Evolutionary conservation across 116 monocot species (phyloP).

Genomic region (Dioscorea cayenensis): DNA sequence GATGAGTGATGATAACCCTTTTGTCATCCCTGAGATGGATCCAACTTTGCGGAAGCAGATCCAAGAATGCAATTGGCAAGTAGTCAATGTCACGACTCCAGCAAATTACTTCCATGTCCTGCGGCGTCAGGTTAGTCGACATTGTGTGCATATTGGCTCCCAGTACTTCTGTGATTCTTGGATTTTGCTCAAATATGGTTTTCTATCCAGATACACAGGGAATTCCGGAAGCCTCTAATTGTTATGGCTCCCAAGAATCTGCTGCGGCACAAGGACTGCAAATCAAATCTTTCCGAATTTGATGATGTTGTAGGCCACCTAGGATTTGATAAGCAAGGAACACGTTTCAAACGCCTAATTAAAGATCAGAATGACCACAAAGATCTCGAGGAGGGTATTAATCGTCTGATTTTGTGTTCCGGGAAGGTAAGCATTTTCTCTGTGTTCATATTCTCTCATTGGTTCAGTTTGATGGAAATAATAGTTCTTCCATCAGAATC

Average conservation of each 20-base stretch:
- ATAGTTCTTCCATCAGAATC: not conserved
- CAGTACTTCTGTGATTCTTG: not conserved
- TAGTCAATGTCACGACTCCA: not conserved
- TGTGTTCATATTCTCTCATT: not conserved
- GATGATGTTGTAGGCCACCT: constrained; percentile 1
- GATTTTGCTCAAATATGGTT: not conserved
- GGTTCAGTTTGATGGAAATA: not conserved
- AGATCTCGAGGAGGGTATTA: constrained; percentile 1
- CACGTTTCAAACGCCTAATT: not conserved
- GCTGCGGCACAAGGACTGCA: not conserved
- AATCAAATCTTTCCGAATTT: not conserved
- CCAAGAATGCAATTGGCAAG: constrained; percentile 1
- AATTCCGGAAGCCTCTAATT: not conserved
- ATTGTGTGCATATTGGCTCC: not conserved
- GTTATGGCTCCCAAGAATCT: constrained; percentile 1
- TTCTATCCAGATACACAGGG: not conserved
- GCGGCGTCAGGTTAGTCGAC: not conserved
- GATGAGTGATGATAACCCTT: constrained; percentile 1
- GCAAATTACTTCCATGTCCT: constrained; percentile 1
- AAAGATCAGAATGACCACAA: not conserved
- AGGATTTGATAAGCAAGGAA: not conserved
- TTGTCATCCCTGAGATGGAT: not conserved
- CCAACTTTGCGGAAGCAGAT: constrained; percentile 1
- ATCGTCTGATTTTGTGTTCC: not conserved
- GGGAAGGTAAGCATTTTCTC: not conserved